phyloP scores from a whole-genome alignment of 1,284 basidiomycete genomes.

The Leucoagaricus sp. region DNA sequence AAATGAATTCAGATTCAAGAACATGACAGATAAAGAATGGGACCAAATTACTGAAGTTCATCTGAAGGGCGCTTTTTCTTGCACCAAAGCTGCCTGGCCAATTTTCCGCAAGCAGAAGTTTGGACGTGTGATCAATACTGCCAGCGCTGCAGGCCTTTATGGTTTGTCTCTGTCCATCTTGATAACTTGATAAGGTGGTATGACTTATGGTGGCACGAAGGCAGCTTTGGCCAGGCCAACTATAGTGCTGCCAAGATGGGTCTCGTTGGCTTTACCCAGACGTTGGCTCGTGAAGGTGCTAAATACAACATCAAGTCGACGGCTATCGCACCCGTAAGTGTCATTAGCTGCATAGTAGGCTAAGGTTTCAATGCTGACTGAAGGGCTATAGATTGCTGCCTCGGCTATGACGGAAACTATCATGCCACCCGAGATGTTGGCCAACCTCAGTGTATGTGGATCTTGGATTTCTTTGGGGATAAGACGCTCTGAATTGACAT shows the following conservation, averaged over 20 bases:
- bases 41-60: constrained; percentile 90
- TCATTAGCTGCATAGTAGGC: background rate
- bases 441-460: constrained; percentile 72
- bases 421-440: constrained; percentile 97
- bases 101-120: constrained; percentile 95
- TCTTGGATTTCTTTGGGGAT: constrained; percentile 1
- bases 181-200: background rate
- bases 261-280: constrained; percentile 88
- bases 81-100: constrained; percentile 96
- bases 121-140: constrained; percentile 91
- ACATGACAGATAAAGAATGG: constrained; percentile 90
- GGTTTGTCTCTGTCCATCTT: constrained; percentile 43
- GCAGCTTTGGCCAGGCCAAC: constrained; percentile 97
- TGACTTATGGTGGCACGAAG: constrained; percentile 38
- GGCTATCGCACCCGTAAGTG: constrained; percentile 84
- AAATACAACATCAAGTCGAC: constrained; percentile 93
- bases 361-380: background rate
- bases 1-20: constrained; percentile 69
- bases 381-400: constrained; percentile 76
- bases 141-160: constrained; percentile 86
- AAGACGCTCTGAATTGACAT: constrained; percentile 2
- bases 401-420: constrained; percentile 94
- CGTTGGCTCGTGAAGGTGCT: constrained; percentile 86
- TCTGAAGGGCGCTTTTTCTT: constrained; percentile 93
- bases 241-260: constrained; percentile 91